Evolutionary conservation across 441 rosid species (phyloP).

Genomic region (Melianthus villosus): DNA sequence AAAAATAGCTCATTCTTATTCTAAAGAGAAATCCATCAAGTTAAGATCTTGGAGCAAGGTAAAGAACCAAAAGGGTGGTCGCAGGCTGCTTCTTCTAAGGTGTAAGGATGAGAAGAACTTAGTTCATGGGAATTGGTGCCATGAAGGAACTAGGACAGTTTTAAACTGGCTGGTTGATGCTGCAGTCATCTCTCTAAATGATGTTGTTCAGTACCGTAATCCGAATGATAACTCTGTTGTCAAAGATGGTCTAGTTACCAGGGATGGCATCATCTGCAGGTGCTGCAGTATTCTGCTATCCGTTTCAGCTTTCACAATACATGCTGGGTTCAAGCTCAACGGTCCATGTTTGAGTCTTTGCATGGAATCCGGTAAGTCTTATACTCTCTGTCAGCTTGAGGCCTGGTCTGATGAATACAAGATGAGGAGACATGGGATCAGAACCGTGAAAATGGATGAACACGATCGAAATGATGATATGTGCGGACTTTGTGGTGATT

Average conservation of each 20-base stretch:
- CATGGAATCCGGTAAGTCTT: constrained; percentile 70
- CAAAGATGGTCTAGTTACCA: constrained; percentile 57
- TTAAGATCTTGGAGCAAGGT: constrained; percentile 28
- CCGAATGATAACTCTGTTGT: constrained; percentile 42
- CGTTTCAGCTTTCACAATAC: constrained; percentile 58
- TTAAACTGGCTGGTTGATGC: constrained; percentile 60
- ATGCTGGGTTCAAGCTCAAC: constrained; percentile 57
- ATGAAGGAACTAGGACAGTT: constrained; percentile 46
- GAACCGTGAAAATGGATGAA: constrained; percentile 33
- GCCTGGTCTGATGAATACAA: constrained; percentile 89
- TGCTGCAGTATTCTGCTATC: constrained; percentile 59
- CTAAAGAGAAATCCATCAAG: constrained; percentile 30
- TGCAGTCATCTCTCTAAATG: constrained; percentile 44
- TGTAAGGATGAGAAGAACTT: constrained; percentile 27
- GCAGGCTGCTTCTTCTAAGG: constrained; percentile 53
- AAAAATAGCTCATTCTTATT: constrained; percentile 20
- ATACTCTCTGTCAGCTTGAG: constrained; percentile 60
- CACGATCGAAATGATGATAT: constrained; percentile 87
- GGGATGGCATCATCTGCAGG: constrained; percentile 62
- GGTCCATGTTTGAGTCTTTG: constrained; percentile 73
- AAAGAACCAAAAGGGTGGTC: constrained; percentile 40
- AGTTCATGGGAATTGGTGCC: constrained; percentile 28
- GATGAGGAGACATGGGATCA: constrained; percentile 35
- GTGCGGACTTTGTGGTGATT: constrained; percentile 87
- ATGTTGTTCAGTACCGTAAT: constrained; percentile 57